Percentiles rank a stretch among this genome's conserved stretches.
Conservation (phyloP, 805 yeast genomes). For the Starmerella scarabaei region DNA sequence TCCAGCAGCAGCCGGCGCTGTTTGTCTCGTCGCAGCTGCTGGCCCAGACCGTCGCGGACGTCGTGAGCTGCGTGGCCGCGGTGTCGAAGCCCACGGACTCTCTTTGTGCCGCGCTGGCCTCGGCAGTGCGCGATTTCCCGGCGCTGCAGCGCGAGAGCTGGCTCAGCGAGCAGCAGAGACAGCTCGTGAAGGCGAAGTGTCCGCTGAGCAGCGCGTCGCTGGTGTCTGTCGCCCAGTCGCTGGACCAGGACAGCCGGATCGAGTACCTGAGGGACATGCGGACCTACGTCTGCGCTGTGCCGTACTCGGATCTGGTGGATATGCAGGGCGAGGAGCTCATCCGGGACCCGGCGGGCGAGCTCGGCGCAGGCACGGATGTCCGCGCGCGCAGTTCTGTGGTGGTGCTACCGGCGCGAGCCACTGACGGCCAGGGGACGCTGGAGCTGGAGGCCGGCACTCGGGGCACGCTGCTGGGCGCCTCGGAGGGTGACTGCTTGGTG, state of each 20-base stretch:
- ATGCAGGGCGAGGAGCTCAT: no score
- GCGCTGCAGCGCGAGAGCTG: conserved; percentile 37
- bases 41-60: conserved; percentile 21
- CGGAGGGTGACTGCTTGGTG: conserved; percentile 31
- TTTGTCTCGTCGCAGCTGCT: conserved; percentile 6
- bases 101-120: conserved; percentile 28
- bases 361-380: conserved; percentile 32
- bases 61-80: conserved; percentile 14
- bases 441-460: conserved; percentile 44
- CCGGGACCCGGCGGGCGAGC: conserved; percentile 23
- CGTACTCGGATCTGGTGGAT: conserved; percentile 21
- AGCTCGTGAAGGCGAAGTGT: conserved; percentile 56
- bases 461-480: conserved; percentile 49
- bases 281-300: conserved; percentile 39
- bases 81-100: conserved; percentile 15
- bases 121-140: conserved; percentile 36
- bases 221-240: conserved; percentile 24
- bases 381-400: conserved; percentile 28
- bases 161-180: conserved; percentile 33
- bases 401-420: conserved; percentile 46
- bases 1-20: conserved; percentile 1
- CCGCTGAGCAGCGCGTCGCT: conserved; percentile 54
- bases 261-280: conserved; percentile 45
- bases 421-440: conserved; percentile 33
- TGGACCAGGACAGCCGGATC: conserved; percentile 17